Evolutionary conservation across 768 basidiomycete genomes (phyloP).

Genomic region (Kwoniella dendrophila): DNA sequence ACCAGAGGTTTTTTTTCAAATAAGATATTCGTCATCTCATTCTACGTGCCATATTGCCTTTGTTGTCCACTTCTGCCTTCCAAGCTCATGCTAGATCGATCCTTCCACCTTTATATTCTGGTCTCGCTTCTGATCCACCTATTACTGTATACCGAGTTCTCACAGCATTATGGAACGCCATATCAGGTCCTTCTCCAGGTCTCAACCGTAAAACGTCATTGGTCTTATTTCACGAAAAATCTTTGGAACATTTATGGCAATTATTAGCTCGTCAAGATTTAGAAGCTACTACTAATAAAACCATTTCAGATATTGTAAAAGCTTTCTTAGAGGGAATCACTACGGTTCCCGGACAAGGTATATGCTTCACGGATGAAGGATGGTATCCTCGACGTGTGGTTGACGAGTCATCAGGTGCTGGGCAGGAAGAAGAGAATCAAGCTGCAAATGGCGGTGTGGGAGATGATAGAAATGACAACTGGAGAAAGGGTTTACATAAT

Average conservation of each 20-base stretch:
- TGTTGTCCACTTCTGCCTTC: conserved; percentile 45
- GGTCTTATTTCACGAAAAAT: conserved; percentile 45
- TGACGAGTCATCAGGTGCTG: conserved; percentile 36
- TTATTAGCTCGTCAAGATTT: conserved; percentile 70
- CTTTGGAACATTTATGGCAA: conserved; percentile 63
- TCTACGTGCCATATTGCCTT: conserved; percentile 42
- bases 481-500: conserved; percentile 62
- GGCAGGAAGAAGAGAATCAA: conserved; percentile 51
- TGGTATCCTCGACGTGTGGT: conserved; percentile 81
- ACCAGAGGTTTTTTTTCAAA: no score
- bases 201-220: conserved; percentile 44
- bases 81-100: conserved; percentile 46
- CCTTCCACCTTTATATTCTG: conserved; percentile 43
- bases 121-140: conserved; percentile 47
- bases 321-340: conserved; percentile 85
- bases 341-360: conserved; percentile 74
- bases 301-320: conserved; percentile 66
- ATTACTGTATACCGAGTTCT: conserved; percentile 48
- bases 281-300: conserved; percentile 62
- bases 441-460: conserved; percentile 60
- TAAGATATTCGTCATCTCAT: conserved; percentile 52
- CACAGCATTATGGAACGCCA: conserved; percentile 43
- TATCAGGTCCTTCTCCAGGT: conserved; percentile 38
- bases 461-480: conserved; percentile 30
- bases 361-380: conserved; percentile 85